Evolutionary conservation across 495 filamentous ascomycete genomes (phyloP), one percentile per base, ranked within the genome.

Genomic region (Tuber indicum): DNA sequence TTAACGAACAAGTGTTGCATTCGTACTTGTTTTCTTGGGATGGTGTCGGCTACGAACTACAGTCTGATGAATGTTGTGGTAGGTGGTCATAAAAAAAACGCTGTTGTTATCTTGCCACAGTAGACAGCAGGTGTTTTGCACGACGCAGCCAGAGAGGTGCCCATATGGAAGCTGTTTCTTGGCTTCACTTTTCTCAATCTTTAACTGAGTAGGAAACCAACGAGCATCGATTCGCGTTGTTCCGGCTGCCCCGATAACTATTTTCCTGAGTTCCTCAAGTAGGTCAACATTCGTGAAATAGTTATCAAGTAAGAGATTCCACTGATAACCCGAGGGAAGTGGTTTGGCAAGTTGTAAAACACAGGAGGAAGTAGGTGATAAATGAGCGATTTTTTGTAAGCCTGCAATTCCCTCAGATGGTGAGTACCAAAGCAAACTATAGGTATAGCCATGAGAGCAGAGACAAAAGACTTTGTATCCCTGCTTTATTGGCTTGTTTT

Each of bases 401-500:
- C 43, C 26, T 9, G 21, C 19, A 62, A 72, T 72, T 10, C 72
- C 69, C 16, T 71, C 62, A 12, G 70, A 71, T 46, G 23, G 19
- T 21, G 73, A 78, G 23, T 46, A 58, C 43, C 45, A 36, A 14
- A 75, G 17, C 45, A 2, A 45, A 72, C 52, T 32, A 66, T 21
- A 47, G 45, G 74, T 75, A 52, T 62, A 72, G 3, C 16, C 32
- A 1, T 42, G 46, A 36, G 49, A 71, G n/a, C 70, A 78, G 14
- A 75, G 69, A 23, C 39, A 26, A 43, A 78, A 75, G 5, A 75
- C 4, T 46, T 78, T 74, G n/a, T 47, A 75, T 1, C 73, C 46
- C 73, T 78, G 44, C 19, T 46, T 44, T 5, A 76, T 79, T 19
- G n/a, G 72, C 26, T 79, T 77, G 21, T 77, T 74, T 71, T 47